Evolutionary conservation across 1,139 yeast genomes (phyloP).

Genomic region (Kodamaea plutei): DNA sequence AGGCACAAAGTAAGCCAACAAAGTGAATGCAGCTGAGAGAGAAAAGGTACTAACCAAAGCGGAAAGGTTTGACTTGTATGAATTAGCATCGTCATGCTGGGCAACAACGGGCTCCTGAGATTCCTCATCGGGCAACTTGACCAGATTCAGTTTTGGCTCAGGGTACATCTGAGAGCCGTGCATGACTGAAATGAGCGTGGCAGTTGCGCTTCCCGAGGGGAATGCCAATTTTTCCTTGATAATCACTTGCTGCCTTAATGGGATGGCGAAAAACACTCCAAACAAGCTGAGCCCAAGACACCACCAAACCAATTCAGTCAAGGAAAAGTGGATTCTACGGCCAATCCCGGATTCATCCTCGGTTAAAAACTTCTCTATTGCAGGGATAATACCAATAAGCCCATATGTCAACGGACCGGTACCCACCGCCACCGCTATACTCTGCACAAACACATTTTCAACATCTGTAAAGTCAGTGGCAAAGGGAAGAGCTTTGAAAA

Average conservation of each 20-base stretch:
- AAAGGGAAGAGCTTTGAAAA: constrained; percentile 57
- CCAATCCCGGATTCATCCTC: constrained; percentile 71
- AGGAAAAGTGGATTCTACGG: constrained; percentile 31
- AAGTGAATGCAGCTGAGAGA: constrained; percentile 69
- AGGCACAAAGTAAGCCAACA: constrained; percentile 71
- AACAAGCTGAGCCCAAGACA: constrained; percentile 82
- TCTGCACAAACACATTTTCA: constrained; percentile 88
- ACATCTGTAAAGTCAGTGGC: constrained; percentile 68
- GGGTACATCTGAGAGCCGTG: constrained; percentile 58
- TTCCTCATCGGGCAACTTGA: constrained; percentile 1
- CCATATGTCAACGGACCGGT: constrained; percentile 97
- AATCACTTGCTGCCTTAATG: constrained; percentile 79
- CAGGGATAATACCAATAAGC: constrained; percentile 93
- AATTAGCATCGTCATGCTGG: constrained; percentile 1
- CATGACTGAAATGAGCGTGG: constrained; percentile 82
- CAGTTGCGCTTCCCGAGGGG: constrained; percentile 96
- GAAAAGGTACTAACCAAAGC: constrained; percentile 58
- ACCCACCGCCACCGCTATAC: constrained; percentile 94
- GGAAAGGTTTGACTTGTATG: constrained; percentile 53
- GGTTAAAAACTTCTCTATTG: constrained; percentile 82
- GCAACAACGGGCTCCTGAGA: background rate
- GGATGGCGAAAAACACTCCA: constrained; percentile 94
- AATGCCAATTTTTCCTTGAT: constrained; percentile 81
- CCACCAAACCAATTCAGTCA: constrained; percentile 68
- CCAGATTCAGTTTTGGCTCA: constrained; percentile 3